Percentiles rank a stretch among this genome's conserved stretches.
phyloP scores from a whole-genome alignment of 78 protist genomes.

The Dictyostelium firmibasis region DNA sequence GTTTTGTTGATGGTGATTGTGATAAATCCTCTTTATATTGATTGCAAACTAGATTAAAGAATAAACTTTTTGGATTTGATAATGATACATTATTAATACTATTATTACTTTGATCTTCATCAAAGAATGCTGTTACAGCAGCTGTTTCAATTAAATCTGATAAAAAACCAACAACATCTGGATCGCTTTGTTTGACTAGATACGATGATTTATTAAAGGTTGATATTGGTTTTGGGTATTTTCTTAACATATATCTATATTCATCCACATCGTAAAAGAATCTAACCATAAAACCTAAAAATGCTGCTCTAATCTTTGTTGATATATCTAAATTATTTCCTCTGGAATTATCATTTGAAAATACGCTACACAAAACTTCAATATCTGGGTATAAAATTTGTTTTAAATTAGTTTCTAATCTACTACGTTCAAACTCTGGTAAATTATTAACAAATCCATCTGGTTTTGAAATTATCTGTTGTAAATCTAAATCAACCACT shows the following conservation, averaged over 20 bases:
- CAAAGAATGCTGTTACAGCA: slow-evolving; percentile 67
- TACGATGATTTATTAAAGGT: slow-evolving; percentile 71
- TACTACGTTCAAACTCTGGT: slow-evolving; percentile 16
- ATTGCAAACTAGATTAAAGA: slow-evolving; percentile 47
- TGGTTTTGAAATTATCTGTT: neutral
- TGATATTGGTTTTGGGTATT: slow-evolving; percentile 74
- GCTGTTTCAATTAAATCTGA: slow-evolving; percentile 68
- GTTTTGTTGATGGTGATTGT: neutral
- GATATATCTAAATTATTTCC: neutral
- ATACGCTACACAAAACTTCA: neutral
- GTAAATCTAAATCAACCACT: slow-evolving; percentile 78
- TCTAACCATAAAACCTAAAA: slow-evolving; percentile 53
- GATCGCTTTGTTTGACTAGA: slow-evolving; percentile 51
- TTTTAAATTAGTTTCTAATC: neutral
- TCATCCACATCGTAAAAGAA: slow-evolving; percentile 54
- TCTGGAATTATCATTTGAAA: neutral
- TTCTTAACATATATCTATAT: slow-evolving; percentile 44
- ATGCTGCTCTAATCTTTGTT: slow-evolving; percentile 28
- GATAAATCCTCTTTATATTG: neutral
- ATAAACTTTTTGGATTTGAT: neutral
- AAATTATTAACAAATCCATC: neutral
- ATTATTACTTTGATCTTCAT: slow-evolving; percentile 20
- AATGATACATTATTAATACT: neutral
- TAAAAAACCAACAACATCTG: slow-evolving; percentile 48
- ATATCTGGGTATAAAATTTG: slow-evolving; percentile 48